A percentile compares a stretch with the other conserved stretches of the same genome.
phyloP scores from a whole-genome alignment of 805 yeast species.

The Kodamaea leandrae region DNA sequence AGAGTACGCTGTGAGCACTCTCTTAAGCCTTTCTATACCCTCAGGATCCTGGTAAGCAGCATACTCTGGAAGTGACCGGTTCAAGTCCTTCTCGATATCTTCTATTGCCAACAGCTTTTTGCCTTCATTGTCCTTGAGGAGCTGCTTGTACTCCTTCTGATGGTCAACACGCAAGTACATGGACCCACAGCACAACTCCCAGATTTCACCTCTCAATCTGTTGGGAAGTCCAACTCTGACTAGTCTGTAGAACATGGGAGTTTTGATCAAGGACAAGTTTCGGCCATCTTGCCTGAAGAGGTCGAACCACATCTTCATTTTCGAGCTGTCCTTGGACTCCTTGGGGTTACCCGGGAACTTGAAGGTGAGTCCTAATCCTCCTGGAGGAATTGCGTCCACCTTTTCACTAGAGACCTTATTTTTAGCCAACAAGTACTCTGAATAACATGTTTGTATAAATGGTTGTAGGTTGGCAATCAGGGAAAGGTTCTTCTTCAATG shows the following conservation, averaged over 20 bases:
- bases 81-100: slow-evolving; percentile 94
- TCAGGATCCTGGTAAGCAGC: slow-evolving; percentile 86
- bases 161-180: slow-evolving; percentile 68
- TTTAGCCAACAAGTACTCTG: slow-evolving; percentile 74
- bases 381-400: slow-evolving; percentile 58
- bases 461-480: slow-evolving; percentile 60
- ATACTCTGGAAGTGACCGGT: slow-evolving; percentile 92
- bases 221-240: slow-evolving; percentile 94
- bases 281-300: slow-evolving; percentile 82
- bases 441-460: slow-evolving; percentile 71
- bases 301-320: slow-evolving; percentile 92
- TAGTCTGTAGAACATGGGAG: slow-evolving; percentile 75
- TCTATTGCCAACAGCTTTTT: slow-evolving; percentile 82
- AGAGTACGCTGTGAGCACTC: slow-evolving; percentile 90
- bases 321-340: slow-evolving; percentile 73
- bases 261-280: slow-evolving; percentile 70
- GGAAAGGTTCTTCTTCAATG: slow-evolving; percentile 60
- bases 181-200: slow-evolving; percentile 92
- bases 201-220: slow-evolving; percentile 87
- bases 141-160: slow-evolving; percentile 53
- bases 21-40: slow-evolving; percentile 80
- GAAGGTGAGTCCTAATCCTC: slow-evolving; percentile 83
- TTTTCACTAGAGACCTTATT: slow-evolving; percentile 46
- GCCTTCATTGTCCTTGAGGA: slow-evolving; percentile 61
- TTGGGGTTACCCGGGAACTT: slow-evolving; percentile 89